These are phyloP conservation scores for Peronospora farinosa DNA, from an alignment of 352 stramenopile species.

Conservation along the genomic window DNA sequence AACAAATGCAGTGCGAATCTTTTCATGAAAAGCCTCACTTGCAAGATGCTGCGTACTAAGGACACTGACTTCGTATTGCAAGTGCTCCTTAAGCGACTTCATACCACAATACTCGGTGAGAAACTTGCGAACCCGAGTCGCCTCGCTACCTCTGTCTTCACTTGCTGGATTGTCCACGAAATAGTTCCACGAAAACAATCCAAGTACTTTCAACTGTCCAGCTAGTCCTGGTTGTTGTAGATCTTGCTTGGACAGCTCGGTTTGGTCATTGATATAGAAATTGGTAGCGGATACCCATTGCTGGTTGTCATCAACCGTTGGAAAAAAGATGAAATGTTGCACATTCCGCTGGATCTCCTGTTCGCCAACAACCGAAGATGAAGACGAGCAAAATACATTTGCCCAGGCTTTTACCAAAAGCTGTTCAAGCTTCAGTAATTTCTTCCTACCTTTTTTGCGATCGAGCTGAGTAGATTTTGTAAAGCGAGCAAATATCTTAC, in stretches of 20 bases:
- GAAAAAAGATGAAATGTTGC: conserved; percentile 32
- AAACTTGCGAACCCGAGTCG: conserved; percentile 24
- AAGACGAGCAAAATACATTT: conserved; percentile 6
- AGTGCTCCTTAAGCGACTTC: conserved; percentile 42
- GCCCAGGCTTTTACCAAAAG: conserved; percentile 27
- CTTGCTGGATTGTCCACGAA: conserved; percentile 26
- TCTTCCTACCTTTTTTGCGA: conserved; percentile 26
- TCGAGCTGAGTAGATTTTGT: conserved; percentile 1
- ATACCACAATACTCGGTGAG: conserved; percentile 41
- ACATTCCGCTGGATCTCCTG: conserved; percentile 21
- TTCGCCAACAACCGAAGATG: conserved; percentile 4
- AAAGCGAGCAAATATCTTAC: conserved; percentile 22
- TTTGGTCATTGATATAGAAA: conserved; percentile 67
- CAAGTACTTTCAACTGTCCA: conserved; percentile 34
- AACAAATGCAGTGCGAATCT: conserved; percentile 25
- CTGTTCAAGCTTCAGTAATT: conserved; percentile 26
- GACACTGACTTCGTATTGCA: conserved; percentile 50
- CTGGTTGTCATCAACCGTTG: conserved; percentile 16
- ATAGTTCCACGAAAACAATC: conserved; percentile 47
- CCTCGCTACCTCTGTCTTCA: conserved; percentile 11
- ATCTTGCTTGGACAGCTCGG: conserved; percentile 31
- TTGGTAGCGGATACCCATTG: conserved; percentile 24
- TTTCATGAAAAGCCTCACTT: conserved; percentile 25
- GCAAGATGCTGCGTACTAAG: conserved; percentile 28
- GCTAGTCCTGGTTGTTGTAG: conserved; percentile 15